Evolutionary conservation across 2,329 filamentous ascomycete genomes (phyloP), one percentile per base, ranked within the genome.

Genomic region (Penicillium sumatraense): DNA sequence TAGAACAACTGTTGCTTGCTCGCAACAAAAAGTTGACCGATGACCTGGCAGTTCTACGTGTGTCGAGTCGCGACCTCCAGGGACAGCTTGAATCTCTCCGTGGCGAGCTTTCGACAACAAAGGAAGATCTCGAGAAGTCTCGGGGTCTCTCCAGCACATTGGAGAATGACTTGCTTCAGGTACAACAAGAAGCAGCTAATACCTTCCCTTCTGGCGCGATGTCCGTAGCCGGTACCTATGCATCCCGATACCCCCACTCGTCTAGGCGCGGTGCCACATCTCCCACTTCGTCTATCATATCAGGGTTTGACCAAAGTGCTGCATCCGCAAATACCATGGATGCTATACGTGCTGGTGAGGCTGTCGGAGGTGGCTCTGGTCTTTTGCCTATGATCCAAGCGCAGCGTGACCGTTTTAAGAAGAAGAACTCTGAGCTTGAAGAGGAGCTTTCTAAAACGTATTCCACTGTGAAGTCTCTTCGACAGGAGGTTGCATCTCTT

Each of bases 311-410:
- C 68, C 87, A 89, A 20, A 83, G 85, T 40, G 80, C 79, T 38
- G 72, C 76, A 45, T 79, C 75, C 18, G 71, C 72, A 31, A 78
- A 76, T 33, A 80, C 79, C 13, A 77, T 88, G 62, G 85, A 87
- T 35, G 77, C 83, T 6, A 77, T 88, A 21, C 82, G 85, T 27
- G 83, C 82, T 2, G 89, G 91, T 44, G 84, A 87, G 59, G 81
- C 87, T 8, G 82, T 88, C 52, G 89, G 89, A 27, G 84, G 90
- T 51, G 90, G 91, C 2, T 90, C 90, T 0, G 91, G 93, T 11
- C 97, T 99, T 61, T 80, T 99, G 21, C 96, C 95, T 29, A 99
- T 99, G 96, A 90, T 99, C 49, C 96, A 95, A 29, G 95, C 96
- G 1, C 96, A 99, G 76, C 89, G 95, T 58, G 95, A 99, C 76